phyloP scores from a whole-genome alignment of 2,329 filamentous ascomycete genomes.

The Apiospora saccharicola region DNA sequence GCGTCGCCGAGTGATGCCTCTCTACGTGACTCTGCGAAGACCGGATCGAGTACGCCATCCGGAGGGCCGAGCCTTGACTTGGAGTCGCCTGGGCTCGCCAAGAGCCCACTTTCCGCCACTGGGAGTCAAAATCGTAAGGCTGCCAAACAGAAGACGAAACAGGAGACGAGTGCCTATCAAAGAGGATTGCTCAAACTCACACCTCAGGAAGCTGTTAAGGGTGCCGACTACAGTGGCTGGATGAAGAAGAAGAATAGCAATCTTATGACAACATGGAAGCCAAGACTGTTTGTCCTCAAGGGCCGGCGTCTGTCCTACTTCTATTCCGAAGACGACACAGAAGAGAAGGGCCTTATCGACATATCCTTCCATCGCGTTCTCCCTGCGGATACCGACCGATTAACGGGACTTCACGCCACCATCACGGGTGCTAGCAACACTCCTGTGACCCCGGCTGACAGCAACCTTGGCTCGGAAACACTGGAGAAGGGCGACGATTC shows the following conservation, averaged over 20 bases:
- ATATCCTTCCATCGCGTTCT: slow-evolving; percentile 98
- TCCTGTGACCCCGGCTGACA: slow-evolving; percentile 61
- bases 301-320: slow-evolving; percentile 94
- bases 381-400: slow-evolving; percentile 87
- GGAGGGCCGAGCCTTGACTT: slow-evolving; percentile 77
- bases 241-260: slow-evolving; percentile 99
- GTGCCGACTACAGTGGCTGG: slow-evolving; percentile 95
- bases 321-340: slow-evolving; percentile 89
- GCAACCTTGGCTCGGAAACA: slow-evolving; percentile 48
- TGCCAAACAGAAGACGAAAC: slow-evolving; percentile 79
- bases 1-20: slow-evolving; percentile 59
- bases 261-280: slow-evolving; percentile 97
- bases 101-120: slow-evolving; percentile 58
- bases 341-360: slow-evolving; percentile 95
- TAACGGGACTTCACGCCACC: slow-evolving; percentile 90
- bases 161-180: slow-evolving; percentile 93
- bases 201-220: slow-evolving; percentile 83
- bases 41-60: slow-evolving; percentile 76
- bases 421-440: slow-evolving; percentile 84
- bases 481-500: slow-evolving; percentile 64
- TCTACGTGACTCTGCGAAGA: slow-evolving; percentile 59
- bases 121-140: slow-evolving; percentile 52
- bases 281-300: slow-evolving; percentile 91
- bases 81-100: slow-evolving; percentile 73
- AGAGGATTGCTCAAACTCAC: slow-evolving; percentile 83